Conservation (phyloP, 2,329 filamentous ascomycete species). For the Lachnellula occidentalis region DNA sequence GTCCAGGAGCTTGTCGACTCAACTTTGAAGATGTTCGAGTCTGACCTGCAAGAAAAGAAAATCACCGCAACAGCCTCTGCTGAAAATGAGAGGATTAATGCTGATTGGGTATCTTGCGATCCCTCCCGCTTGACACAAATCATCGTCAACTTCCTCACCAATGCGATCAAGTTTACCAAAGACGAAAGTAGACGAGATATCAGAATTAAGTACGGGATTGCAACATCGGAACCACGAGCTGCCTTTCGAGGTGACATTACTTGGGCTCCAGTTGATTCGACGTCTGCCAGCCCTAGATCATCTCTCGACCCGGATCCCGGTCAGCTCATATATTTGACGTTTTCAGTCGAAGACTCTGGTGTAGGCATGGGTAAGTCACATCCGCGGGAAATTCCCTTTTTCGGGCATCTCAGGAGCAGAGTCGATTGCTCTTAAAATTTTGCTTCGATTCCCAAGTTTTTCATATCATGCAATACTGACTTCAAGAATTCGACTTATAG, state of each 20-base stretch:
- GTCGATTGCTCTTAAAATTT: no score
- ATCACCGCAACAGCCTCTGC: conserved; percentile 62
- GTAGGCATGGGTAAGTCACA: conserved; percentile 52
- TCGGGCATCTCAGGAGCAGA: no score
- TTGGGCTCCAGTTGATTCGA: conserved; percentile 13
- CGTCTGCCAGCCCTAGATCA: conserved; percentile 11
- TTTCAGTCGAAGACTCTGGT: conserved; percentile 72
- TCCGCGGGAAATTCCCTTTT: no score
- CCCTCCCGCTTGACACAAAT: conserved; percentile 72
- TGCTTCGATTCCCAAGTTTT: no score
- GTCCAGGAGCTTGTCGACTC: conserved; percentile 61
- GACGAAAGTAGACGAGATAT: conserved; percentile 53
- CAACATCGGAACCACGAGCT: conserved; percentile 12
- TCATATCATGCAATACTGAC: no score
- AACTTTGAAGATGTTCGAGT: conserved; percentile 72
- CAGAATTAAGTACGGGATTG: conserved; percentile 33
- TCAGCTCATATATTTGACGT: conserved; percentile 59
- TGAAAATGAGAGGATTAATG: conserved; percentile 50
- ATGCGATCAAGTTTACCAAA: conserved; percentile 77
- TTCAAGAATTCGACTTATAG: no score
- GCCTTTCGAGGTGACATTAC: conserved; percentile 3
- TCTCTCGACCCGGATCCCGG: conserved; percentile 27
- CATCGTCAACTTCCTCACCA: conserved; percentile 74
- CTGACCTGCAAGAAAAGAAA: conserved; percentile 63
- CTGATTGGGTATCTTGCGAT: conserved; percentile 66